These are phyloP conservation scores for Sporodiniella umbellata DNA, from an alignment of 371 early-diverging fungal genomes.

Conservation along the genomic window DNA sequence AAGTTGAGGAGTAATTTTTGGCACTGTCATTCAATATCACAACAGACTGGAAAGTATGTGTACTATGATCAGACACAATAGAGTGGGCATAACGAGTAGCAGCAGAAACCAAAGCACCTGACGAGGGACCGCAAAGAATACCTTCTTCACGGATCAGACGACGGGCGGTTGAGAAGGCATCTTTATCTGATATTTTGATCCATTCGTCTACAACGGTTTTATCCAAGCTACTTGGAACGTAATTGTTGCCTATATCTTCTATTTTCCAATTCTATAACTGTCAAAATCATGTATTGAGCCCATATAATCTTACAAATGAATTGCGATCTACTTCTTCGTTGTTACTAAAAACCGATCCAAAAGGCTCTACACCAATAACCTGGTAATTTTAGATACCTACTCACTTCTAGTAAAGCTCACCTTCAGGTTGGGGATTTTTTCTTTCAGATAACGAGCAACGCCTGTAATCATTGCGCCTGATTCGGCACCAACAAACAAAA, in stretches of 20 bases:
- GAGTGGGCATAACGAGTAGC: conserved; percentile 84
- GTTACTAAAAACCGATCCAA: conserved; percentile 84
- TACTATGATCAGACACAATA: conserved; percentile 3
- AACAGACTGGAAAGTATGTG: conserved; percentile 50
- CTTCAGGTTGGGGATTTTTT: conserved; percentile 80
- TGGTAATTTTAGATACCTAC: too few species aligned
- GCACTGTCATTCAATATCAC: conserved; percentile 95
- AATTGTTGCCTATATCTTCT: conserved; percentile 98
- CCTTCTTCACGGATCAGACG: conserved; percentile 96
- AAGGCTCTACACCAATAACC: conserved; percentile 92
- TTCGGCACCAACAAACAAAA: conserved; percentile 95
- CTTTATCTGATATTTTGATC: conserved; percentile 93
- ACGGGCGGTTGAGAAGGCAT: conserved; percentile 92
- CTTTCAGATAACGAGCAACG: conserved; percentile 90
- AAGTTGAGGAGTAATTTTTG: conserved; percentile 98
- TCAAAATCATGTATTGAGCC: not conserved
- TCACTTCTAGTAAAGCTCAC: too few species aligned
- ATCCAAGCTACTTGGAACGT: conserved; percentile 90
- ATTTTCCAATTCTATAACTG: conserved; percentile 21
- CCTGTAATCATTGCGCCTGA: conserved; percentile 98
- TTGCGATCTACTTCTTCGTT: conserved; percentile 46
- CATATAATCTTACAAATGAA: not conserved
- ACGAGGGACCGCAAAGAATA: conserved; percentile 90
- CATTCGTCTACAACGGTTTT: conserved; percentile 84
- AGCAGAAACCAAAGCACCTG: conserved; percentile 83